These are phyloP conservation scores for Moelleriella libera DNA, from an alignment of 2,329 filamentous ascomycete species.

Conservation along the genomic window DNA sequence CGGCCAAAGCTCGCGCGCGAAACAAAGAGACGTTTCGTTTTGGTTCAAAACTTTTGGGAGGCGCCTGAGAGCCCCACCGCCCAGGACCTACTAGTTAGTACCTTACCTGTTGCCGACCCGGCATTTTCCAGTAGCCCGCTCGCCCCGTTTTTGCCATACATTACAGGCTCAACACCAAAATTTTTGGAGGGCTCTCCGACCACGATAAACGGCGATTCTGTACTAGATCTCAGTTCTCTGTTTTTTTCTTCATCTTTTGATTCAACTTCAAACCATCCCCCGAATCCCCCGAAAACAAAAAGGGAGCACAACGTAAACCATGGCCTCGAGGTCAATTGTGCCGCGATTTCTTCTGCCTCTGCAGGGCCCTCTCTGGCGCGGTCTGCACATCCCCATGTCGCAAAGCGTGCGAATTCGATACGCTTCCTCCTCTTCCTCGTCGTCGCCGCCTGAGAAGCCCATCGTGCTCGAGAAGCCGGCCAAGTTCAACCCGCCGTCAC, in stretches of 20 bases:
- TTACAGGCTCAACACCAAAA: too few species aligned
- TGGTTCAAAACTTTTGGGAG: neutral
- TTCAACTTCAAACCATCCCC: neutral
- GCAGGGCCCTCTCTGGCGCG: slow-evolving; percentile 40
- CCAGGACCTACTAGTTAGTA: too few species aligned
- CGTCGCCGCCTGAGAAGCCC: slow-evolving; percentile 30
- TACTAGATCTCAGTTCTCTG: too few species aligned
- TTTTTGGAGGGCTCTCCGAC: too few species aligned
- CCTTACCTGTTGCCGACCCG: too few species aligned
- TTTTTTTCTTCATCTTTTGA: neutral
- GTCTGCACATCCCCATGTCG: slow-evolving; percentile 18
- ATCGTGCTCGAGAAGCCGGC: slow-evolving; percentile 73
- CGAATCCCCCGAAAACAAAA: neutral
- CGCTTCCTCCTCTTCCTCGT: slow-evolving; percentile 12
- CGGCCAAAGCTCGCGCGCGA: slow-evolving; percentile 4
- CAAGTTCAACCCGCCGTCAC: slow-evolving; percentile 85
- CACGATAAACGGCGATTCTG: too few species aligned
- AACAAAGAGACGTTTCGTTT: neutral
- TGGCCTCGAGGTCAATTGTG: slow-evolving; percentile 39
- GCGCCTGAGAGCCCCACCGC: too few species aligned
- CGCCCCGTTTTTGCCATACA: too few species aligned
- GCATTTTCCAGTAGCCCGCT: too few species aligned
- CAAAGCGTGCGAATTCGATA: slow-evolving; percentile 21
- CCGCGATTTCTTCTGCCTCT: slow-evolving; percentile 56
- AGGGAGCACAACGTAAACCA: slow-evolving; percentile 4